Evolutionary conservation across 768 basidiomycete species (phyloP).

Genomic region (Rhodocollybia butyracea): DNA sequence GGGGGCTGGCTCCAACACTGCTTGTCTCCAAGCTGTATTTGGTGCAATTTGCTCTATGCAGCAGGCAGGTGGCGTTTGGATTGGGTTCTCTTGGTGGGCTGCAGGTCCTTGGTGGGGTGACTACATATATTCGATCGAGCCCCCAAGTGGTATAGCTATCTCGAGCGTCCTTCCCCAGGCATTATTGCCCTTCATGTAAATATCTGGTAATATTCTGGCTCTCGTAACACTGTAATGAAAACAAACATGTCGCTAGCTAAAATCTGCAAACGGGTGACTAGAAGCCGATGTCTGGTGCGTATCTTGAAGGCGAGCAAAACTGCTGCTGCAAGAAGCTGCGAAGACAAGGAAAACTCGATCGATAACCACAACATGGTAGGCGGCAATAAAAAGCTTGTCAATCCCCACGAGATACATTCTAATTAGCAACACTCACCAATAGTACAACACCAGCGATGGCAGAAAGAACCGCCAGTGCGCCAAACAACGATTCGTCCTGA

Average conservation of each 20-base stretch:
- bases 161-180: slow-evolving; percentile 54
- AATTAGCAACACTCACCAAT: slow-evolving; percentile 30
- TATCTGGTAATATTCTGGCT: not conserved
- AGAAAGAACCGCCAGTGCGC: slow-evolving; percentile 66
- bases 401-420: not conserved
- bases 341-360: slow-evolving; percentile 65
- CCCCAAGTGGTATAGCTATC: slow-evolving; percentile 54
- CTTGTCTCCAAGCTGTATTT: slow-evolving; percentile 39
- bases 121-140: slow-evolving; percentile 62
- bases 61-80: slow-evolving; percentile 51
- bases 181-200: slow-evolving; percentile 50
- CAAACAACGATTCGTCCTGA: slow-evolving; percentile 66
- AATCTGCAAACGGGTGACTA: too few relatives aligned
- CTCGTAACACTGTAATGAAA: not conserved
- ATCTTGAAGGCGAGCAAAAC: too few relatives aligned
- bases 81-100: slow-evolving; percentile 42
- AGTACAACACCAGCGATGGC: slow-evolving; percentile 67
- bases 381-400: slow-evolving; percentile 20
- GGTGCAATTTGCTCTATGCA: slow-evolving; percentile 61
- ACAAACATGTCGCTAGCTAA: too few relatives aligned
- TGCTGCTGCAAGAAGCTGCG: too few relatives aligned
- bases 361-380: too few relatives aligned
- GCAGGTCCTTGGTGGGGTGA: slow-evolving; percentile 38
- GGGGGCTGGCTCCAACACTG: slow-evolving; percentile 44
- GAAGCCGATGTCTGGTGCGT: too few relatives aligned